Evolutionary conservation across 2,329 filamentous ascomycete genomes (phyloP).

Genomic region (Amauroascus verrucosus): DNA sequence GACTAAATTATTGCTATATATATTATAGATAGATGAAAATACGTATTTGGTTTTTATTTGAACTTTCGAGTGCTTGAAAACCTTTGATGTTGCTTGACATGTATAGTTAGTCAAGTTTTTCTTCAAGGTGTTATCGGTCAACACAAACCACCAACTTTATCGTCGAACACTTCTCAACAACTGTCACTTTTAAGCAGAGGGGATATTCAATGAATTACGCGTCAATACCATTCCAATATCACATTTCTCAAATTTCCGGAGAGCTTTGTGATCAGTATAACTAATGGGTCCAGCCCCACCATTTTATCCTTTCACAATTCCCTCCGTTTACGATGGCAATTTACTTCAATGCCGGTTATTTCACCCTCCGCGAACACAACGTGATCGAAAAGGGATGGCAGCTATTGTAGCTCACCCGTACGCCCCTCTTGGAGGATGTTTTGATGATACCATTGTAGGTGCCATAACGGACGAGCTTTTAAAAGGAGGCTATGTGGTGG

Average conservation of each 20-base stretch:
- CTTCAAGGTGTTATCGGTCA: too few relatives aligned
- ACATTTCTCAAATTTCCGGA: too few relatives aligned
- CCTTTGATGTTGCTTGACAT: too few relatives aligned
- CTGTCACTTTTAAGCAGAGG: too few relatives aligned
- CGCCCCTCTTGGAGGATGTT: conserved; percentile 72
- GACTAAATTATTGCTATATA: not conserved
- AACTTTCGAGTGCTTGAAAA: too few relatives aligned
- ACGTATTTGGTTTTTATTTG: too few relatives aligned
- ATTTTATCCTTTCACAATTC: conserved; percentile 59
- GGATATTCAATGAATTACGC: too few relatives aligned
- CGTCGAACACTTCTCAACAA: too few relatives aligned
- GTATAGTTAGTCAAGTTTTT: too few relatives aligned
- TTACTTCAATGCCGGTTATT: conserved; percentile 74
- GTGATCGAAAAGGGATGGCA: conserved; percentile 29
- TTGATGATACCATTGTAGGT: conserved; percentile 71
- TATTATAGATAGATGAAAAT: too few relatives aligned
- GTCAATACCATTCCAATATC: too few relatives aligned
- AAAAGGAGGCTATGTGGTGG: conserved; percentile 62
- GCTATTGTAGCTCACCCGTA: conserved; percentile 83
- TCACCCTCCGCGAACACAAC: conserved; percentile 44
- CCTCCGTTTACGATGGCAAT: conserved; percentile 69
- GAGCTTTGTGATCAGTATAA: not conserved
- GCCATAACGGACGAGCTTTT: conserved; percentile 55
- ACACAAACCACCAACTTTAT: too few relatives aligned
- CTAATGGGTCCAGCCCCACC: not conserved